Evolutionary conservation across 257 asterid species (phyloP).

Genomic region (Solanum sejunctum): DNA sequence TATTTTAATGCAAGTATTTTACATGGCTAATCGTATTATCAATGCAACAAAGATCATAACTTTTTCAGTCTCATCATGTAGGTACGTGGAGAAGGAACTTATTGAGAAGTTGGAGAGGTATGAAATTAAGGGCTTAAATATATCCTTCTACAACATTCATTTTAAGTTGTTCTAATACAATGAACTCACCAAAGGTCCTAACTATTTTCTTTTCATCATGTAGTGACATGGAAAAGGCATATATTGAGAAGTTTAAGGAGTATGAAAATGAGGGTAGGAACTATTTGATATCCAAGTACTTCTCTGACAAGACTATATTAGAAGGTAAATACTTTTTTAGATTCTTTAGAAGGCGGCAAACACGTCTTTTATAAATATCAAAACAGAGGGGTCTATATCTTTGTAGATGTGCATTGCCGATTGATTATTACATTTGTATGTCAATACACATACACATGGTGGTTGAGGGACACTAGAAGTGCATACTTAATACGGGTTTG

Average conservation of each 20-base stretch:
- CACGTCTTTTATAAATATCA: neutral
- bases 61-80: neutral
- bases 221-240: neutral
- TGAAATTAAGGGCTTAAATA: too few species aligned
- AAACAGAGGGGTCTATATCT: neutral
- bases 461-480: neutral
- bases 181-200: neutral
- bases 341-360: neutral
- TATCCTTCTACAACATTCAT: neutral
- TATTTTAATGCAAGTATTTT: neutral
- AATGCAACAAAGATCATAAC: neutral
- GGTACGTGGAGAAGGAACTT: neutral
- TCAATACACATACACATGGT: neutral
- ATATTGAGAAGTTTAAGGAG: slow-evolving; percentile 28
- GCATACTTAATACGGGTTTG: neutral
- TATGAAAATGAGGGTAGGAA: slow-evolving; percentile 47
- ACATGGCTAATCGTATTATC: neutral
- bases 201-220: neutral
- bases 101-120: slow-evolving; percentile 35
- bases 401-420: neutral
- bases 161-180: neutral
- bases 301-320: slow-evolving; percentile 67
- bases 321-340: slow-evolving; percentile 42
- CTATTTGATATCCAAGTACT: slow-evolving; percentile 53
- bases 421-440: neutral